Percentiles rank a stretch among this genome's conserved stretches.
phyloP scores from a whole-genome alignment of 164 flowering plant species.

The Aristolochia californica region DNA sequence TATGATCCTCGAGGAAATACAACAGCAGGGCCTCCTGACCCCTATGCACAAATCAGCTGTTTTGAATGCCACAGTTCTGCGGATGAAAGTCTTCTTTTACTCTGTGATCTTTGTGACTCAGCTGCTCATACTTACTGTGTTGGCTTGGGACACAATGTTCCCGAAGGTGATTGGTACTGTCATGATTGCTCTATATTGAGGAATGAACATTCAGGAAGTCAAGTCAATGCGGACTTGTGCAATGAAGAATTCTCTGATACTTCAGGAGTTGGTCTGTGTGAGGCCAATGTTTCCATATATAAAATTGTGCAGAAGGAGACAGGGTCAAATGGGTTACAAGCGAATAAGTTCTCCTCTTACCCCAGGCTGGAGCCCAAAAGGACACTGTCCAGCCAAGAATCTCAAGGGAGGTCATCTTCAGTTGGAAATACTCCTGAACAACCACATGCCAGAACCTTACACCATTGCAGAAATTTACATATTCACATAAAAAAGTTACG shows the following conservation, averaged over 20 bases:
- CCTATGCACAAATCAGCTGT: conserved; percentile 35
- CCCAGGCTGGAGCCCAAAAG: no score
- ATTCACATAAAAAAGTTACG: conserved; percentile 37
- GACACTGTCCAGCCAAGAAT: no score
- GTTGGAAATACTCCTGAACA: conserved; percentile 9
- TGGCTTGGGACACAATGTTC: conserved; percentile 64
- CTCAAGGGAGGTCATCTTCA: background rate
- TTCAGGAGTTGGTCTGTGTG: conserved; percentile 2
- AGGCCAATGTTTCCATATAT: conserved; percentile 21
- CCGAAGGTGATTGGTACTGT: conserved; percentile 86
- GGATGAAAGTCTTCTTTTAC: conserved; percentile 47
- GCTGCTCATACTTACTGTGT: conserved; percentile 73
- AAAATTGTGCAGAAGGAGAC: conserved; percentile 33
- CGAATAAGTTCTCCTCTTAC: no score
- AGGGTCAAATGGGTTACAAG: background rate
- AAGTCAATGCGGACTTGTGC: conserved; percentile 10
- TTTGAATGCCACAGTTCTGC: conserved; percentile 28
- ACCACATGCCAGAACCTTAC: conserved; percentile 34
- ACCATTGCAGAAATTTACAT: conserved; percentile 38
- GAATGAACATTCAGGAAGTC: conserved; percentile 29
- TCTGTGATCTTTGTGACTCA: conserved; percentile 77
- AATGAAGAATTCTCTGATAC: conserved; percentile 1
- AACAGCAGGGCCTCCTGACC: conserved; percentile 35
- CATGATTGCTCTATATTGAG: conserved; percentile 45
- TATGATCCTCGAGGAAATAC: conserved; percentile 32